These are phyloP conservation scores for Colletotrichum filicis DNA, from an alignment of 2,329 filamentous ascomycete genomes.

Conservation along the genomic window DNA sequence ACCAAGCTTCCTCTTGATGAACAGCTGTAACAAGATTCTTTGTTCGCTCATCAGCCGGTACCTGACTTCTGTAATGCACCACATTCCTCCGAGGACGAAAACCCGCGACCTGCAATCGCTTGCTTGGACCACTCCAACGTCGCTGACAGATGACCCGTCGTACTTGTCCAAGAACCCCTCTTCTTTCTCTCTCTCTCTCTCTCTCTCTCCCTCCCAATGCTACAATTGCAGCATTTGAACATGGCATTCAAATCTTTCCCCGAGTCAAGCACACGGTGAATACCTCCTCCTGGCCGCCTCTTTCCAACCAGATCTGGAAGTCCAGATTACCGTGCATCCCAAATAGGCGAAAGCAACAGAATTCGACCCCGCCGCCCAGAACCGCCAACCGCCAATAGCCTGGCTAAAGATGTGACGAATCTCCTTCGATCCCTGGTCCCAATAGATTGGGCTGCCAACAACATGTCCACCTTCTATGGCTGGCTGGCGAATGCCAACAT, in stretches of 20 bases:
- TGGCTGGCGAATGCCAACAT: not conserved
- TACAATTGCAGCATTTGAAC: not conserved
- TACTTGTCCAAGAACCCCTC: not conserved
- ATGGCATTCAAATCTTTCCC: not conserved
- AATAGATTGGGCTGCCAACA: not conserved
- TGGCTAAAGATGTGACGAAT: conserved; percentile 21
- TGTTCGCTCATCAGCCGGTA: conserved; percentile 15
- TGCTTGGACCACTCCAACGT: not conserved
- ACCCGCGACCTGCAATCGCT: not conserved
- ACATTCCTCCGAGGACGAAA: not conserved
- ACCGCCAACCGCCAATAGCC: conserved; percentile 22
- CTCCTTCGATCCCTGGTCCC: conserved; percentile 6
- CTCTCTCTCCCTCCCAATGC: not conserved
- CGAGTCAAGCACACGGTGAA: not conserved
- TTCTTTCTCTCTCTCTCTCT: not conserved
- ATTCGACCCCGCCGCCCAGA: conserved; percentile 19
- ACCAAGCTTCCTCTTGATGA: not conserved
- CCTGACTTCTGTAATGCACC: conserved; percentile 22
- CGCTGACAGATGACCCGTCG: not conserved
- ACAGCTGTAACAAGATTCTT: not conserved
- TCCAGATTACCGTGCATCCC: conserved; percentile 9
- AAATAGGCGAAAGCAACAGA: conserved; percentile 14
- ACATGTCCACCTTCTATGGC: not conserved
- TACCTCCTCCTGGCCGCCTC: not conserved
- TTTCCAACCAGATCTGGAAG: conserved; percentile 21